Percentiles rank a stretch among this genome's conserved stretches.
phyloP scores from a whole-genome alignment of 208 protist genomes.

The Leishmania tropica region DNA sequence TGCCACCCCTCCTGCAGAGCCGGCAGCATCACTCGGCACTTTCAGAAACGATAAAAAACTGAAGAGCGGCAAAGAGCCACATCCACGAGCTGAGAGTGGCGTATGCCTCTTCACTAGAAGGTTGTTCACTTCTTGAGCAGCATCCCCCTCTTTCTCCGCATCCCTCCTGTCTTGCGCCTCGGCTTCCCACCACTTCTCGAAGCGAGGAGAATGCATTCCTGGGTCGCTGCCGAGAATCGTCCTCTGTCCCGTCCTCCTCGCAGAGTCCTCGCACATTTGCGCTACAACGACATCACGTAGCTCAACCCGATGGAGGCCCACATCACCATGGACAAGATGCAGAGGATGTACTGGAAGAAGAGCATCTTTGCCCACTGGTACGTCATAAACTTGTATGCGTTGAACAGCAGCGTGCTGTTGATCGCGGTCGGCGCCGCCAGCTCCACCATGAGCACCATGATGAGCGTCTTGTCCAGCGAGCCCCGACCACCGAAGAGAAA shows the following conservation, averaged over 20 bases:
- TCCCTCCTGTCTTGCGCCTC: neutral
- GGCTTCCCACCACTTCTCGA: neutral
- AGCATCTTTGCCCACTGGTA: conserved; percentile 79
- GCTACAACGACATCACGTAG: conserved; percentile 34
- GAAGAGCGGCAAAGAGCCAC: neutral
- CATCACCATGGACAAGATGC: conserved; percentile 55
- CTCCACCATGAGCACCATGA: conserved; percentile 77
- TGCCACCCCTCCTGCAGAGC: neutral
- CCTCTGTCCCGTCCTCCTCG: neutral
- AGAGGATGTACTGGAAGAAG: conserved; percentile 77
- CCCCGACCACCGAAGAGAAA: conserved; percentile 58
- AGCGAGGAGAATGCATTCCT: neutral
- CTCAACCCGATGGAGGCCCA: conserved; percentile 62
- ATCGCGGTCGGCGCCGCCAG: conserved; percentile 75
- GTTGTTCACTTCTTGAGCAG: neutral
- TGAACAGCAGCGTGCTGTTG: conserved; percentile 77
- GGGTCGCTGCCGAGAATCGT: neutral
- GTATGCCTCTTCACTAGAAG: neutral
- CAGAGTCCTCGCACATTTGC: neutral
- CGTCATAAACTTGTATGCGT: conserved; percentile 61
- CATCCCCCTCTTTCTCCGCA: neutral
- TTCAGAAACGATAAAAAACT: neutral
- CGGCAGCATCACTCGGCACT: neutral
- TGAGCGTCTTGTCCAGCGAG: conserved; percentile 50
- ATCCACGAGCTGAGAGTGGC: neutral